A percentile compares a stretch with the other conserved stretches of the same genome.
phyloP scores from a whole-genome alignment of 163 green algal species.

The Chlamydomonas reinhardtii region DNA sequence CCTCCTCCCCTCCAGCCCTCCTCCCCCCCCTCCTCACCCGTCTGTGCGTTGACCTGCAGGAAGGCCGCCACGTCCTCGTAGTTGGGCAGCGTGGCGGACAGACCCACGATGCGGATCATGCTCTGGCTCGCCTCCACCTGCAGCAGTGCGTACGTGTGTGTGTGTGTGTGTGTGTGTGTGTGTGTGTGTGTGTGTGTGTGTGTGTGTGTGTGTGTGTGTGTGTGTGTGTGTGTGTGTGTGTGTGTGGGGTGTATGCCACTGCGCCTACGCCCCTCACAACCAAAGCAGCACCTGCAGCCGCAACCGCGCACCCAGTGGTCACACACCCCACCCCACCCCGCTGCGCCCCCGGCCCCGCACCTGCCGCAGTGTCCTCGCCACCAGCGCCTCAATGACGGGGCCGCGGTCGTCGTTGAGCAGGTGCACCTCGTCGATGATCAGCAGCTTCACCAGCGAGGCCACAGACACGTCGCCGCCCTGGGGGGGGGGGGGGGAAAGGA shows the following conservation, averaged over 20 bases:
- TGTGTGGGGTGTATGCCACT: too few species aligned
- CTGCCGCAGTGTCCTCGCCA: conserved; percentile 93
- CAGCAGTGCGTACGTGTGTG: not conserved
- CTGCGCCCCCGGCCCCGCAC: conserved; percentile 53
- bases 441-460: conserved; percentile 84
- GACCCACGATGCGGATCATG: conserved; percentile 98
- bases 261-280: too few species aligned
- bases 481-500: not conserved
- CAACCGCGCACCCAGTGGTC: not conserved
- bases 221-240: too few species aligned
- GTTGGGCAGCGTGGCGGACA: conserved; percentile 98
- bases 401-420: conserved; percentile 98
- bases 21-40: conserved; percentile 8
- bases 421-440: conserved; percentile 99
- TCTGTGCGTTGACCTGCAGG: conserved; percentile 83
- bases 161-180: not conserved
- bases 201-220: not conserved
- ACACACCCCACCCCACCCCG: not conserved
- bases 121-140: conserved; percentile 93
- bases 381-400: conserved; percentile 96
- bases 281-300: too few species aligned
- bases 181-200: not conserved
- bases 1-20: not conserved
- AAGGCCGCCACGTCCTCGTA: conserved; percentile 94
- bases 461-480: conserved; percentile 86